These are phyloP conservation scores for Diospyros kaki DNA, from an alignment of 148 eudicot species.

Conservation along the genomic window DNA sequence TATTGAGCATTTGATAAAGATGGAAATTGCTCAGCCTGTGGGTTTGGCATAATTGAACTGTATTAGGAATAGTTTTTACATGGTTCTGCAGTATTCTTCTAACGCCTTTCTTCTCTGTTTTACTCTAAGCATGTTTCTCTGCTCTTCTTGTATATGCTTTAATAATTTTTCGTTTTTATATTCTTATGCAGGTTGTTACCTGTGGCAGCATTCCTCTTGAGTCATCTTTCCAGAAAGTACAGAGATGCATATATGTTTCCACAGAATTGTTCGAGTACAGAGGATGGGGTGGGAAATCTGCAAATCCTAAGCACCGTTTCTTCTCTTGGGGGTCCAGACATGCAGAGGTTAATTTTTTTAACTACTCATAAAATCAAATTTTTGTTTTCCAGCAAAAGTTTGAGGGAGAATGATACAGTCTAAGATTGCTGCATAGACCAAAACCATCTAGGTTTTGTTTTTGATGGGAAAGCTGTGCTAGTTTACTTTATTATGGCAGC, in stretches of 20 bases:
- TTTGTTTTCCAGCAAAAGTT: neutral
- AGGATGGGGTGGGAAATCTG: constrained; percentile 79
- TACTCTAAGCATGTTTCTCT: neutral
- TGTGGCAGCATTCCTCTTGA: constrained; percentile 96
- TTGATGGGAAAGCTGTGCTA: neutral
- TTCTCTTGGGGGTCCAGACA: constrained; percentile 89
- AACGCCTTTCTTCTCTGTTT: neutral
- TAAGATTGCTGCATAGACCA: neutral
- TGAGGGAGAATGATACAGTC: neutral
- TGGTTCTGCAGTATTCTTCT: neutral
- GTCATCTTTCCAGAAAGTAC: constrained; percentile 77
- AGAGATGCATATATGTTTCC: constrained; percentile 79
- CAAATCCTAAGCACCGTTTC: constrained; percentile 61
- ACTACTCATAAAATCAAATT: neutral
- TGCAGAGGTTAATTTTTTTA: constrained; percentile 63
- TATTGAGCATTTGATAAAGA: too few species aligned
- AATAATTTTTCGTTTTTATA: neutral
- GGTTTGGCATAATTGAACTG: too few species aligned
- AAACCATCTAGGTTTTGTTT: neutral
- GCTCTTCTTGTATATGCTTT: constrained; percentile 1
- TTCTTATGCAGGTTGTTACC: constrained; percentile 68
- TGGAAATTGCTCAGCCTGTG: too few species aligned
- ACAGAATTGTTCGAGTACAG: constrained; percentile 74
- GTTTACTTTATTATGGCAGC: too few species aligned
- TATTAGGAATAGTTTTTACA: too few species aligned